Base-by-base conservation (phyloP, 768 basidiomycete genomes). In the Boletus tomentosulus region DNA sequence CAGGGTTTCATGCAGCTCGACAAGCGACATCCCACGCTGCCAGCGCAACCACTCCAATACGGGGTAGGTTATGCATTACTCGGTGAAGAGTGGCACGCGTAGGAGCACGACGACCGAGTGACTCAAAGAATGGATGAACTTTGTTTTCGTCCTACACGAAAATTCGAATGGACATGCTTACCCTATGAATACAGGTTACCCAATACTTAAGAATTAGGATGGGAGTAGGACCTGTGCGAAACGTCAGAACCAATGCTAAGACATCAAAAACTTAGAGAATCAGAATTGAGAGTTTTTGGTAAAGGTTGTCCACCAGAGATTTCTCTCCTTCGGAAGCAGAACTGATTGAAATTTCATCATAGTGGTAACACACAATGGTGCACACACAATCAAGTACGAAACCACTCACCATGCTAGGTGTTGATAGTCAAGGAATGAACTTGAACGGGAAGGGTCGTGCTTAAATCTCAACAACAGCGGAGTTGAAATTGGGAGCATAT, bases 121-220 rank as follows among this genome's bases (percentile, higher is more conserved):
- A 70, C 74, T 87, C 86, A 86, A 87, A 77, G 85, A 87, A 87
- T 87, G 86, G 86, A 87, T 87, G 79, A 87, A 86, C 85, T 87
- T 80, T 70, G 72, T 49, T 87, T 85, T 87, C 85, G 75, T 86
- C 85, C 69, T 73, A 52, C 38, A 44, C 48, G 28, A 16, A 24
- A 15, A 16, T 33, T n/a, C 0, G 3, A 53, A 33, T 19, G 43
- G 5, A 11, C 27, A 15, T 15, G 11, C 48, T 30, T 47, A 46
- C 50, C 19, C 55, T 48, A 9, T 35, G 22, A 48, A 37, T 2
- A 11, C 33, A 3, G 9, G 12, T 46, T 47, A 63, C 56, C 19
- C 45, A 28, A 43, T n/a, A 16, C 3, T 11, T 12, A 6, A 27
- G 2, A 6, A 27, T 27, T 6, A 33, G 35, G 54, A 50, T 7